Evolutionary conservation across 805 yeast genomes (phyloP).

Genomic region (Yamadazyma philogaea): DNA sequence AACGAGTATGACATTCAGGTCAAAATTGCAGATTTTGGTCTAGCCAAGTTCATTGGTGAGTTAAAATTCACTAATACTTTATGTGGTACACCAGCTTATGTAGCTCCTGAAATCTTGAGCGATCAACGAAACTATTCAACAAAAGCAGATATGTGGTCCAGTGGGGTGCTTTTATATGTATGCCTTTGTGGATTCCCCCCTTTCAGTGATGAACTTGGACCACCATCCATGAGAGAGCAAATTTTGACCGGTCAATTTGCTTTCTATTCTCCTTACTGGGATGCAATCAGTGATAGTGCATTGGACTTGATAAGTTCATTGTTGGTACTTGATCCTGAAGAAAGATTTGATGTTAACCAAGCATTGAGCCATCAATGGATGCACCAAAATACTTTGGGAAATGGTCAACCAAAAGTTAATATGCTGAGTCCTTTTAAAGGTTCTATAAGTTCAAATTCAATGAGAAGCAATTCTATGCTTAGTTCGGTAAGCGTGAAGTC

Average conservation of each 20-base stretch:
- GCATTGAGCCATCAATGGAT: slow-evolving; percentile 48
- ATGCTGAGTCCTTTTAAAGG: slow-evolving; percentile 1
- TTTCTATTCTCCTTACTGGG: slow-evolving; percentile 80
- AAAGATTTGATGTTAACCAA: slow-evolving; percentile 39
- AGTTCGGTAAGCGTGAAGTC: slow-evolving; percentile 4
- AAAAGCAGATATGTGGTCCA: slow-evolving; percentile 78
- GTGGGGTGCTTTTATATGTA: slow-evolving; percentile 74
- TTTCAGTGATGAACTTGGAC: slow-evolving; percentile 76
- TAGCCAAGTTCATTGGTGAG: slow-evolving; percentile 68
- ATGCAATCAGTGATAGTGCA: slow-evolving; percentile 60
- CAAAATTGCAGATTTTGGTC: slow-evolving; percentile 82
- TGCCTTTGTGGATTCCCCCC: slow-evolving; percentile 86
- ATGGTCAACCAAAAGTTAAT: slow-evolving; percentile 1
- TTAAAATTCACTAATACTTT: slow-evolving; percentile 70
- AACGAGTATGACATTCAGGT: slow-evolving; percentile 62
- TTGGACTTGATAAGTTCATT: slow-evolving; percentile 63
- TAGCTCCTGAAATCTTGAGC: slow-evolving; percentile 72
- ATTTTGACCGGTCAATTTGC: slow-evolving; percentile 65
- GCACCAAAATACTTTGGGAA: slow-evolving; percentile 14
- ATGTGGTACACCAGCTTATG: slow-evolving; percentile 87
- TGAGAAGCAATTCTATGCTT: slow-evolving; percentile 12
- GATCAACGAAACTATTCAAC: slow-evolving; percentile 62
- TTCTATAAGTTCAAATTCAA: neutral
- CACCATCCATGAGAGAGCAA: slow-evolving; percentile 76
- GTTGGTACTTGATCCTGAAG: slow-evolving; percentile 50